These are phyloP conservation scores for Hypoxylon sp. DNA, from an alignment of 2,329 filamentous ascomycete species.

Conservation along the genomic window DNA sequence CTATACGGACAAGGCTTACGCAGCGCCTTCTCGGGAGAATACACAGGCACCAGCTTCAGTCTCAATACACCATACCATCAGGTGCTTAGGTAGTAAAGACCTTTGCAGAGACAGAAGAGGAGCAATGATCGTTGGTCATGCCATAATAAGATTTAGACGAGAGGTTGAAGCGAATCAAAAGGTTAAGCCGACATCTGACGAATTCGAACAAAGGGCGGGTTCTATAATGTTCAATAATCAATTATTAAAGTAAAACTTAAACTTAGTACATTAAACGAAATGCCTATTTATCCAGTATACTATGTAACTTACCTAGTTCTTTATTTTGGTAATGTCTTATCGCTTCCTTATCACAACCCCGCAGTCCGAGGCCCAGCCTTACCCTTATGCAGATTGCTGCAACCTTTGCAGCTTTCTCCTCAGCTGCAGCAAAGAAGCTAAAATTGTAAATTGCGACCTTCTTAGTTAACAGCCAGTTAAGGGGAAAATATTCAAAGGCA, in stretches of 20 bases:
- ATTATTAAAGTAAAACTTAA: too few species aligned
- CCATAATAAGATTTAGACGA: too few species aligned
- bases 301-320: too few species aligned
- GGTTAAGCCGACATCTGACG: too few species aligned
- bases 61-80: too few species aligned
- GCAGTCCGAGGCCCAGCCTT: slow-evolving; percentile 8
- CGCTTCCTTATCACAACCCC: slow-evolving; percentile 12
- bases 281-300: too few species aligned
- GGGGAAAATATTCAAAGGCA: background rate
- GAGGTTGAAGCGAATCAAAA: too few species aligned
- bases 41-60: too few species aligned
- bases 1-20: background rate
- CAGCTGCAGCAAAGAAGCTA: slow-evolving; percentile 25
- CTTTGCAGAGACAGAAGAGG: background rate
- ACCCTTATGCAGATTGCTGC: slow-evolving; percentile 22
- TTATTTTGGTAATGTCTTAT: background rate
- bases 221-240: too few species aligned
- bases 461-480: slow-evolving; percentile 12
- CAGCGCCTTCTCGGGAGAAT: background rate
- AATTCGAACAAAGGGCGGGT: too few species aligned
- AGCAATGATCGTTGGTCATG: too few species aligned
- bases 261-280: too few species aligned
- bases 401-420: slow-evolving; percentile 25
- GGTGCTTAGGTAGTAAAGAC: background rate
- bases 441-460: slow-evolving; percentile 21